A percentile compares a stretch with the other conserved stretches of the same genome.
These are phyloP conservation scores for Xanthoparmelia taractica DNA, from an alignment of 495 filamentous ascomycete genomes.

Conservation along the genomic window DNA sequence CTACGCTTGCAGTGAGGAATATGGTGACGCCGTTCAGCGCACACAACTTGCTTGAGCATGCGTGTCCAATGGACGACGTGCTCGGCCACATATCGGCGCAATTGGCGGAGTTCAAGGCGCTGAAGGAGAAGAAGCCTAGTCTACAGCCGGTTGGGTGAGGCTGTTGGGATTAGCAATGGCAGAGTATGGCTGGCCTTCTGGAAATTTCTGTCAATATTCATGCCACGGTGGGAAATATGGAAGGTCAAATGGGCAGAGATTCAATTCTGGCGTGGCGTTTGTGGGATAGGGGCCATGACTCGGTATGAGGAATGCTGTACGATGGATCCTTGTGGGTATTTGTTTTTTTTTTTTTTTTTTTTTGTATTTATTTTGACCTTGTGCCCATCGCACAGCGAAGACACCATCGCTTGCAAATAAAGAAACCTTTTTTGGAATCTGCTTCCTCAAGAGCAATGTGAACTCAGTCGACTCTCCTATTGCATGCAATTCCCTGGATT, in stretches of 20 bases:
- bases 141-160: neutral
- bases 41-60: conserved; percentile 41
- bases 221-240: neutral
- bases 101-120: conserved; percentile 43
- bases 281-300: neutral
- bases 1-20: conserved; percentile 58
- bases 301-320: neutral
- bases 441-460: neutral
- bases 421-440: neutral
- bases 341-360: neutral
- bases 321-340: neutral
- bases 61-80: conserved; percentile 46
- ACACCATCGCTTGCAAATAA: neutral
- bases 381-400: neutral
- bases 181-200: neutral
- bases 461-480: neutral
- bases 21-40: conserved; percentile 49
- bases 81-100: conserved; percentile 42
- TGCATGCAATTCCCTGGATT: conserved; percentile 8
- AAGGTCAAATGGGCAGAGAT: neutral
- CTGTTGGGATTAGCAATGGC: neutral
- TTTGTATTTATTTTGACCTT: neutral
- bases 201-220: neutral
- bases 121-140: conserved; percentile 36
- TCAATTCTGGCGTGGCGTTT: neutral